phyloP scores from a whole-genome alignment of 257 asterid species.

The Przewalskia tangutica region DNA sequence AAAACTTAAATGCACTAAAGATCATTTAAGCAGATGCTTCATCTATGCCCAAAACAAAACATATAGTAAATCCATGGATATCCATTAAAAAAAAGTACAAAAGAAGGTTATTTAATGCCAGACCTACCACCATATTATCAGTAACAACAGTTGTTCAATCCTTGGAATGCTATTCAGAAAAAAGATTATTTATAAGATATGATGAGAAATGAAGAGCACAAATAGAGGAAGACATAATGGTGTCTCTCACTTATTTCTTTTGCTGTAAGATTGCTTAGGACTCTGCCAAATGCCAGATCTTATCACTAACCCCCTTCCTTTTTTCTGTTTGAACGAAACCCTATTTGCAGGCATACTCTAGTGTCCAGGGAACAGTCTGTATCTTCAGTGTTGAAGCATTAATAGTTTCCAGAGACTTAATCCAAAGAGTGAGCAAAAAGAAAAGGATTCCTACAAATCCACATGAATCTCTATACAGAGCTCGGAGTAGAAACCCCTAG shows the following conservation, averaged over 20 bases:
- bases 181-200: not conserved
- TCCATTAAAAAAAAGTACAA: not conserved
- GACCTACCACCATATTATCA: not conserved
- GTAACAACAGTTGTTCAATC: not conserved
- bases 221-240: not conserved
- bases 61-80: not conserved
- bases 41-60: not conserved
- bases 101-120: not conserved
- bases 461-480: not conserved
- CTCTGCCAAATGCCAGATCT: not conserved
- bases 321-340: not conserved
- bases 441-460: not conserved
- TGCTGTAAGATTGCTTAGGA: not conserved
- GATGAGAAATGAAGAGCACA: not conserved
- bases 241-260: not conserved
- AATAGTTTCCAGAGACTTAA: not conserved
- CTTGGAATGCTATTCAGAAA: not conserved
- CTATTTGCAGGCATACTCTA: not conserved
- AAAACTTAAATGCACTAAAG: conserved; percentile 1
- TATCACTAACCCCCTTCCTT: not conserved
- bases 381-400: not conserved
- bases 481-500: not conserved
- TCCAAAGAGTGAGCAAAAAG: not conserved
- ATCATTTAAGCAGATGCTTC: not conserved
- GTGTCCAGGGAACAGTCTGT: not conserved